These are phyloP conservation scores for Colletotrichum sp. DNA, from an alignment of 2,329 filamentous ascomycete species.

Conservation along the genomic window DNA sequence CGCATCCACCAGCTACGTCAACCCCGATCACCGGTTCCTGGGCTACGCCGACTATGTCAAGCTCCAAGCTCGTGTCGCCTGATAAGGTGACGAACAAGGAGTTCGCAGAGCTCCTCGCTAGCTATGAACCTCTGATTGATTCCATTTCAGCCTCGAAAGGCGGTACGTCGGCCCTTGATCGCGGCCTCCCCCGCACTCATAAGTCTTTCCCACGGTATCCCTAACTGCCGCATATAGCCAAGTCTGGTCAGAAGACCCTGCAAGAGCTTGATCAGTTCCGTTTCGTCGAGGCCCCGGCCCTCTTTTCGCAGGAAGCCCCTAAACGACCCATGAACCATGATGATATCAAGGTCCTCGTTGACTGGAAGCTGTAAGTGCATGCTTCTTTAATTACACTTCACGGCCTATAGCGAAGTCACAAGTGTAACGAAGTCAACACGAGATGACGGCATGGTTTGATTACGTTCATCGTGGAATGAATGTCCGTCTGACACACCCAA, in stretches of 20 bases:
- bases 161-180: slow-evolving; percentile 36
- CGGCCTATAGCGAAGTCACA: neutral
- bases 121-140: slow-evolving; percentile 45
- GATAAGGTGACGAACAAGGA: slow-evolving; percentile 31
- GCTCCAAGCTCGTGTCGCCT: neutral
- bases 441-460: neutral
- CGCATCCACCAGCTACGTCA: neutral
- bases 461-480: neutral
- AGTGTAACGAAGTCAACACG: neutral
- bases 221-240: slow-evolving; percentile 37
- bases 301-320: slow-evolving; percentile 43
- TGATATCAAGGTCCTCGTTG: slow-evolving; percentile 65
- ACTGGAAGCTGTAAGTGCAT: slow-evolving; percentile 72
- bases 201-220: slow-evolving; percentile 4
- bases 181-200: neutral
- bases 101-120: slow-evolving; percentile 40
- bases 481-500: neutral
- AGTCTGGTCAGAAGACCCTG: slow-evolving; percentile 56
- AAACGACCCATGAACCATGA: slow-evolving; percentile 53
- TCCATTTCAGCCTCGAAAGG: slow-evolving; percentile 50
- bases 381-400: neutral
- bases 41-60: neutral
- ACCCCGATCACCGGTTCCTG: neutral
- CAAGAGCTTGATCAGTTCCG: slow-evolving; percentile 65
- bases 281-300: slow-evolving; percentile 56